Conservation (phyloP, 1,284 basidiomycete species). For the Trichosporon sp. region DNA sequence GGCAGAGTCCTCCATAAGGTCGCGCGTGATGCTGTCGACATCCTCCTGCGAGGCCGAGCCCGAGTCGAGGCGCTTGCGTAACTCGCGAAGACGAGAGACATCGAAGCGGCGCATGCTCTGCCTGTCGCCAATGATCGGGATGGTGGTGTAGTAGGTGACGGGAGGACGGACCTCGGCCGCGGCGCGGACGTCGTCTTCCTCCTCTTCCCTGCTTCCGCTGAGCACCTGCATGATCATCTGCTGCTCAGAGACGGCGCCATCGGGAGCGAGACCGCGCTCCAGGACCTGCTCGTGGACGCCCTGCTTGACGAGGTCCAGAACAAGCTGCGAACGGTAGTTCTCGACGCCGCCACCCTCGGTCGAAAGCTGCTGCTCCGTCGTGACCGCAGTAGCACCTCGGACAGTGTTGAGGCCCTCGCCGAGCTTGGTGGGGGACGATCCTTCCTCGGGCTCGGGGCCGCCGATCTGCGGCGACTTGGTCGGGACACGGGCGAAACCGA, state of each 20-base stretch:
- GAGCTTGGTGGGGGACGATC: constrained; percentile 54
- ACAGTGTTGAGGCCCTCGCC: constrained; percentile 57
- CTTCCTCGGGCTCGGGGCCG: constrained; percentile 28
- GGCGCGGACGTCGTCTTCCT: constrained; percentile 73
- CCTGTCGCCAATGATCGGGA: constrained; percentile 77
- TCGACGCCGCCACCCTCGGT: constrained; percentile 75
- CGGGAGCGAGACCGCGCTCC: constrained; percentile 37
- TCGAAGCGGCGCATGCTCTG: constrained; percentile 76
- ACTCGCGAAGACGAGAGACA: constrained; percentile 85
- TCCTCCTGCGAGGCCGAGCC: constrained; percentile 77
- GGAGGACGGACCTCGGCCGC: constrained; percentile 53
- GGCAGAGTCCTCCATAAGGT: constrained; percentile 70
- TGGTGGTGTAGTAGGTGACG: constrained; percentile 78
- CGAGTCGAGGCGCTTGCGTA: constrained; percentile 81
- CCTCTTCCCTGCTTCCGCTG: constrained; percentile 66
- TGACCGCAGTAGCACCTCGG: constrained; percentile 77
- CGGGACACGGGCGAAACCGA: constrained; percentile 93
- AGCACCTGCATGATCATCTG: constrained; percentile 94
- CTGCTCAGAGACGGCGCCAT: constrained; percentile 72
- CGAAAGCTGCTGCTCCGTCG: constrained; percentile 78
- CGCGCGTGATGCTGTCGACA: constrained; percentile 79
- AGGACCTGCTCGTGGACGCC: constrained; percentile 63
- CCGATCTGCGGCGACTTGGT: constrained; percentile 56
- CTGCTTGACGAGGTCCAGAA: constrained; percentile 80
- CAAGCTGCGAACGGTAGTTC: constrained; percentile 85